Percentiles rank a stretch among this genome's conserved stretches.
Conservation (phyloP, 139 green algal genomes). For the Picochlorum sp. region DNA sequence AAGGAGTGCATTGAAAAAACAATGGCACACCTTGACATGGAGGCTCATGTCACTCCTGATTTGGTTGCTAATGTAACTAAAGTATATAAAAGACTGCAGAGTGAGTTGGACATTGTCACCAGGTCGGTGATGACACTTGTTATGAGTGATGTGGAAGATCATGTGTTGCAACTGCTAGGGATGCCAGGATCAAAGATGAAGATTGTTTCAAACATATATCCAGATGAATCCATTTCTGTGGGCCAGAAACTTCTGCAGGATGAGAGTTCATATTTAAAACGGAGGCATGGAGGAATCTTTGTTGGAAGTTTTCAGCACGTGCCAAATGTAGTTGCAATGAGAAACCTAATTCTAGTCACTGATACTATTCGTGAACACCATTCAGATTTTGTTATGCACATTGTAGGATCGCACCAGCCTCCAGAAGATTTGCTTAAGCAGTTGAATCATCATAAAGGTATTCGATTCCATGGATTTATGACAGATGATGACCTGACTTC, state of each 20-base stretch:
- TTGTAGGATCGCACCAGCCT: not conserved
- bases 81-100: too few relatives aligned
- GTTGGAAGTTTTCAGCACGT: not conserved
- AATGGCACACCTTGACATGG: too few relatives aligned
- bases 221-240: not conserved
- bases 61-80: too few relatives aligned
- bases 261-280: not conserved
- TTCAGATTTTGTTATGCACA: not conserved
- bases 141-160: too few relatives aligned
- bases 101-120: too few relatives aligned
- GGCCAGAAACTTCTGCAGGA: not conserved
- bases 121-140: too few relatives aligned
- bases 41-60: too few relatives aligned
- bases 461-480: not conserved
- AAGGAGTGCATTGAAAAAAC: too few relatives aligned
- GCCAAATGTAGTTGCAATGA: not conserved
- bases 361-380: not conserved
- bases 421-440: not conserved
- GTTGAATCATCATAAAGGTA: not conserved
- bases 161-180: too few relatives aligned
- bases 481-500: constrained; percentile 1
- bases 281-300: not conserved
- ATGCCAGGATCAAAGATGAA: too few relatives aligned
- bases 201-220: not conserved
- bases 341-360: not conserved